These are phyloP conservation scores for Aspergillus bombycis DNA, from an alignment of 2,329 filamentous ascomycete genomes.

Conservation along the genomic window DNA sequence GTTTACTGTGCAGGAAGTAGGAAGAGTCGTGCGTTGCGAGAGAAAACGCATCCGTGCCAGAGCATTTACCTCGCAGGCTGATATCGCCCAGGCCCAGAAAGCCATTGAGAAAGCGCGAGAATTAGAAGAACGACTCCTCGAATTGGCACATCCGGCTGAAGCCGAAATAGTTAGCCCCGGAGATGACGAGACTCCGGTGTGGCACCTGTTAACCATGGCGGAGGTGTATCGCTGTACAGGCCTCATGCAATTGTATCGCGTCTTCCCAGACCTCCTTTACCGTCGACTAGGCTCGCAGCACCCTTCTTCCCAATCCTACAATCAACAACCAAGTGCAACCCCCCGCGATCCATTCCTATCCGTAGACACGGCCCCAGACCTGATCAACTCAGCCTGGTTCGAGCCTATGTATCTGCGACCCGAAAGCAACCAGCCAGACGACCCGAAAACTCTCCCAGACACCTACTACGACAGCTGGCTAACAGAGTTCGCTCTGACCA, in stretches of 20 bases:
- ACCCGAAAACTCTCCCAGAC: slow-evolving; percentile 29
- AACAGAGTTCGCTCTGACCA: slow-evolving; percentile 55
- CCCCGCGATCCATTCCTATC: slow-evolving; percentile 29
- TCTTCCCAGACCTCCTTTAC: slow-evolving; percentile 56
- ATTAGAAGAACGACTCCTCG: slow-evolving; percentile 54
- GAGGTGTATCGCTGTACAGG: slow-evolving; percentile 58
- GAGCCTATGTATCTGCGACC: slow-evolving; percentile 15
- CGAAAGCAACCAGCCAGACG: slow-evolving; percentile 15
- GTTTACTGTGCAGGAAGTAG: slow-evolving; percentile 48
- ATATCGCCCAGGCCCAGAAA: slow-evolving; percentile 35
- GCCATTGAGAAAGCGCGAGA: slow-evolving; percentile 41
- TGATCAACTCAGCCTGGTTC: slow-evolving; percentile 24
- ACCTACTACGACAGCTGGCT: slow-evolving; percentile 45
- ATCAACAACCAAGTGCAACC: slow-evolving; percentile 18
- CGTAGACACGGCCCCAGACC: slow-evolving; percentile 25
- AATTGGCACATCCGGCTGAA: slow-evolving; percentile 50
- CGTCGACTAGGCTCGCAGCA: slow-evolving; percentile 40
- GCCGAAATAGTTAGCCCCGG: slow-evolving; percentile 55
- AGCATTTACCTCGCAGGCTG: slow-evolving; percentile 41
- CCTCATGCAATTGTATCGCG: slow-evolving; percentile 58
- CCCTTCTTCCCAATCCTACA: slow-evolving; percentile 9
- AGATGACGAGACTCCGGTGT: slow-evolving; percentile 56
- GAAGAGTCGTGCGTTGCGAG: slow-evolving; percentile 44
- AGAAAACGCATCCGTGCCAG: slow-evolving; percentile 38
- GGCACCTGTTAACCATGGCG: slow-evolving; percentile 57